Evolutionary conservation across 768 basidiomycete species (phyloP).

Genomic region (Hebeloma cylindrosporum): DNA sequence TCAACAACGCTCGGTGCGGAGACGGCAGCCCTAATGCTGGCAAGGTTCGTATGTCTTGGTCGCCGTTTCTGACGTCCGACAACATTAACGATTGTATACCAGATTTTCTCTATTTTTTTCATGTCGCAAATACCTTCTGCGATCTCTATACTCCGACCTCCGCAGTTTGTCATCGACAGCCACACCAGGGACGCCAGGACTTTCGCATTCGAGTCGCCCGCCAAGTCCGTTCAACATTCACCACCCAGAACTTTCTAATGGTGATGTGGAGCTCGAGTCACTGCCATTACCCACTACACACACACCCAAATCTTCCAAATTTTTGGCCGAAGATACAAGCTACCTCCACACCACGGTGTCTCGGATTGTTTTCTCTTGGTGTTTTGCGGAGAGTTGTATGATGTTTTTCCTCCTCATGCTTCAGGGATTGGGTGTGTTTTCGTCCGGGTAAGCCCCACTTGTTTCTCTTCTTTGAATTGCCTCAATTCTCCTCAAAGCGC

Average conservation of each 20-base stretch:
- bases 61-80: background rate
- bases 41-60: conserved; percentile 15
- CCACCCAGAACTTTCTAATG: conserved; percentile 17
- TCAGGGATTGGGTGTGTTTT: conserved; percentile 61
- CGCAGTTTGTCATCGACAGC: conserved; percentile 40
- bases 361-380: conserved; percentile 60
- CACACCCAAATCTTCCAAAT: conserved; percentile 22
- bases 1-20: conserved; percentile 18
- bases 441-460: conserved; percentile 46
- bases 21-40: conserved; percentile 20
- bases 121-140: conserved; percentile 59
- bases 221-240: conserved; percentile 9
- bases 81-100: background rate
- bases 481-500: conserved; percentile 39
- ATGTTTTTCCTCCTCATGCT: conserved; percentile 71
- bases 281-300: conserved; percentile 40
- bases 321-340: conserved; percentile 17
- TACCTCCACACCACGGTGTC: conserved; percentile 56
- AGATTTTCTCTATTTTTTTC: conserved; percentile 55
- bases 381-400: conserved; percentile 74
- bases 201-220: background rate
- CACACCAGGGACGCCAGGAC: conserved; percentile 19
- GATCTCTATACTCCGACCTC: conserved; percentile 60
- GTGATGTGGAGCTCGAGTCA: conserved; percentile 37
- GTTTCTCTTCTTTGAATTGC: background rate